Evolutionary conservation across 768 basidiomycete genomes (phyloP).

Genomic region (Hygrophoropsis aurantiaca): DNA sequence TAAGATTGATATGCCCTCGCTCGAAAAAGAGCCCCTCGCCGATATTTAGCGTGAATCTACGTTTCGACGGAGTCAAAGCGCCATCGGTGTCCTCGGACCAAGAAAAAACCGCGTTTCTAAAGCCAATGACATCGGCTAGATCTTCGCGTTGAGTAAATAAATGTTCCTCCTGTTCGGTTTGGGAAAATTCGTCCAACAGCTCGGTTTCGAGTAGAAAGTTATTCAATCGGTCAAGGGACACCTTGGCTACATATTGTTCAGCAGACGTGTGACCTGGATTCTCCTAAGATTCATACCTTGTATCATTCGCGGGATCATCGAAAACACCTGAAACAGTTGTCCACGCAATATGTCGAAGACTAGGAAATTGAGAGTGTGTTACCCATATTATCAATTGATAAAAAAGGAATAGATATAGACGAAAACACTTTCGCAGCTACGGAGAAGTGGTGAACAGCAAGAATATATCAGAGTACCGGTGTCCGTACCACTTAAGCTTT

Average conservation of each 20-base stretch:
- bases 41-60: constrained; percentile 48
- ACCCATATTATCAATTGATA: no score
- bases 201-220: constrained; percentile 35
- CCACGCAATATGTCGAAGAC: constrained; percentile 62
- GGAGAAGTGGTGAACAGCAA: not conserved
- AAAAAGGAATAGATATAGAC: constrained; percentile 27
- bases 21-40: constrained; percentile 54
- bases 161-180: not conserved
- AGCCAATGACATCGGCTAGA: constrained; percentile 40
- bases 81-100: constrained; percentile 41
- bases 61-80: constrained; percentile 14
- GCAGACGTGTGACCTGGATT: constrained; percentile 18
- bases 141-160: constrained; percentile 1
- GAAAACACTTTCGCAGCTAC: constrained; percentile 36
- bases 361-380: not conserved
- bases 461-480: not conserved
- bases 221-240: constrained; percentile 60
- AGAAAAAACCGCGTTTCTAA: constrained; percentile 51
- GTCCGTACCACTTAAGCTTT: constrained; percentile 2
- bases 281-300: constrained; percentile 4
- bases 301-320: constrained; percentile 27
- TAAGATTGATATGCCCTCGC: constrained; percentile 49
- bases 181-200: not conserved
- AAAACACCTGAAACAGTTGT: constrained; percentile 39
- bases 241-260: constrained; percentile 44